Conservation (phyloP, 306 rosid species). For the Comarum palustre region DNA sequence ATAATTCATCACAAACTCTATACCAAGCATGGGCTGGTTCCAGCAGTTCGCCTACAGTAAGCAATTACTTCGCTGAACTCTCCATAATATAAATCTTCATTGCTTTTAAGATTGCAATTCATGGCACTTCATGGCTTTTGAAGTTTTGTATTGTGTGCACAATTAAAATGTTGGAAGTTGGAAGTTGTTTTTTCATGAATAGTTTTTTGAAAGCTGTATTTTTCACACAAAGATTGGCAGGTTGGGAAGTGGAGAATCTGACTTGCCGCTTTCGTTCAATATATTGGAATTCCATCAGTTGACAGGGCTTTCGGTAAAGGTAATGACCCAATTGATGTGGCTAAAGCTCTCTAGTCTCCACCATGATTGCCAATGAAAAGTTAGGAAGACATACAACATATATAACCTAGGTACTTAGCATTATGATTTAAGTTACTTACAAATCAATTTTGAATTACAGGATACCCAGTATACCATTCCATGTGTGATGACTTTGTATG, state of each 20-base stretch:
- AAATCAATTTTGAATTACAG: conserved; percentile 29
- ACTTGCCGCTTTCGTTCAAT: conserved; percentile 65
- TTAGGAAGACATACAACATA: no score
- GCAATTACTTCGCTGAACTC: conserved; percentile 10
- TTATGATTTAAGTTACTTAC: background rate
- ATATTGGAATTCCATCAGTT: conserved; percentile 70
- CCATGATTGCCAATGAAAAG: background rate
- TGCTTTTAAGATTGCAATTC: background rate
- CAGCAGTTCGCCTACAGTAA: conserved; percentile 43
- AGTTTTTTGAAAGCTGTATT: conserved; percentile 9
- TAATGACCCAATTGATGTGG: conserved; percentile 11
- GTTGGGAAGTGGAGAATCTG: conserved; percentile 67
- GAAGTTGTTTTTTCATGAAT: background rate
- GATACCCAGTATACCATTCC: conserved; percentile 66
- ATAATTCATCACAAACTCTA: conserved; percentile 57
- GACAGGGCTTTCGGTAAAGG: conserved; percentile 52
- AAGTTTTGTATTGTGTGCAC: background rate
- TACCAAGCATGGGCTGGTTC: conserved; percentile 60
- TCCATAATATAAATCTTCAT: background rate
- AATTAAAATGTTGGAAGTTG: background rate
- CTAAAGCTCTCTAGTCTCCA: background rate
- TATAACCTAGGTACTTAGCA: background rate
- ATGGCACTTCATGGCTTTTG: background rate
- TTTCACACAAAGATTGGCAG: conserved; percentile 45
- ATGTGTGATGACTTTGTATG: conserved; percentile 66